Evolutionary conservation across 306 rosid species (phyloP).

Genomic region (Casuarina glauca): DNA sequence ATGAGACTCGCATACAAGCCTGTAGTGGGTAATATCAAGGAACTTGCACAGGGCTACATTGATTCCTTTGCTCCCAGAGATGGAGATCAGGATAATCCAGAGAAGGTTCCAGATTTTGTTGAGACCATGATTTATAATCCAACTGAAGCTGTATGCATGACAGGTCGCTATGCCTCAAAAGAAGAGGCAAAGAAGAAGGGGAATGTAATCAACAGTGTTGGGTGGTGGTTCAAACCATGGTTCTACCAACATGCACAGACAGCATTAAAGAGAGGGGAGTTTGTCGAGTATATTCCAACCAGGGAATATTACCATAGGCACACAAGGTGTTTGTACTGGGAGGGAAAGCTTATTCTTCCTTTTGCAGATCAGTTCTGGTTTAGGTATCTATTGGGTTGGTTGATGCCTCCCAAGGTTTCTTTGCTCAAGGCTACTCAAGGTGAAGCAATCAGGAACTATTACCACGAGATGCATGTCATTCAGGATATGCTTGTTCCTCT

Average conservation of each 20-base stretch:
- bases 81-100: constrained; percentile 82
- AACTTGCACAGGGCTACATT: constrained; percentile 68
- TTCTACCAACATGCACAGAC: constrained; percentile 90
- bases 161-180: constrained; percentile 80
- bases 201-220: constrained; percentile 73
- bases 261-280: constrained; percentile 82
- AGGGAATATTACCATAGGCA: constrained; percentile 95
- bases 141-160: constrained; percentile 82
- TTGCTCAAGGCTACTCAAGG: constrained; percentile 98
- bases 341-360: constrained; percentile 97
- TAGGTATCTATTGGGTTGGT: constrained; percentile 84
- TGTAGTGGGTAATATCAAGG: constrained; percentile 73
- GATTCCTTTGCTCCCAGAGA: constrained; percentile 93
- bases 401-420: constrained; percentile 99
- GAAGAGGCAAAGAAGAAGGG: constrained; percentile 97
- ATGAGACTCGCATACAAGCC: constrained; percentile 86
- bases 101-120: constrained; percentile 91
- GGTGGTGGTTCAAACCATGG: constrained; percentile 99
- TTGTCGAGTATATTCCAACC: constrained; percentile 91
- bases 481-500: constrained; percentile 97
- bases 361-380: constrained; percentile 95
- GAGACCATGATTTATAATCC: constrained; percentile 83
- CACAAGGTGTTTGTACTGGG: constrained; percentile 95
- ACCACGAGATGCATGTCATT: constrained; percentile 94
- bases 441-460: constrained; percentile 91